Evolutionary conservation across 352 stramenopile genomes (phyloP).

Genomic region (Phytophthora chlamydospora): DNA sequence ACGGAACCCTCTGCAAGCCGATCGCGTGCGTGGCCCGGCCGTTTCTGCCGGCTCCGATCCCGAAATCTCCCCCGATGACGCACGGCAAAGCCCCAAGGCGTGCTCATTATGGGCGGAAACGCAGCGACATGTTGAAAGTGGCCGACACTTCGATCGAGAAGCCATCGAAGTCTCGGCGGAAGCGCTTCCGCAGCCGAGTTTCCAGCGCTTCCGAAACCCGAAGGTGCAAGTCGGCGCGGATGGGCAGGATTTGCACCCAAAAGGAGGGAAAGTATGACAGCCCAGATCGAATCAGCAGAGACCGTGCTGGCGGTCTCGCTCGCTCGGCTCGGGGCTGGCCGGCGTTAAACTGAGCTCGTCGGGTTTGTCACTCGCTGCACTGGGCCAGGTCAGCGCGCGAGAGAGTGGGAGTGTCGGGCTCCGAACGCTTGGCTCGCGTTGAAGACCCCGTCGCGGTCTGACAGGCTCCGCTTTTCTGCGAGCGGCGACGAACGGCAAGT

Average conservation of each 20-base stretch:
- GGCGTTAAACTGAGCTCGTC: conserved; percentile 12
- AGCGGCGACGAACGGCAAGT: no score
- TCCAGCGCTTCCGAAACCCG: conserved; percentile 10
- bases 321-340: no score
- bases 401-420: conserved; percentile 20
- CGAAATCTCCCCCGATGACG: conserved; percentile 9
- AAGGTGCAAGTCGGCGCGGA: neutral
- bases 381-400: neutral
- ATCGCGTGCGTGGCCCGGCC: conserved; percentile 15
- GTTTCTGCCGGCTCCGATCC: conserved; percentile 8
- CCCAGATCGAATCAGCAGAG: neutral
- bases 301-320: no score
- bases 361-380: conserved; percentile 22
- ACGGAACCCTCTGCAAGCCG: no score
- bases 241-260: conserved; percentile 2
- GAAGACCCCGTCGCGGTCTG: conserved; percentile 16
- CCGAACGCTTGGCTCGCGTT: conserved; percentile 13
- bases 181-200: conserved; percentile 20
- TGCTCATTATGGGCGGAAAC: conserved; percentile 6
- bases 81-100: conserved; percentile 10
- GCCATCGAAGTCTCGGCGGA: neutral
- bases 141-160: conserved; percentile 10
- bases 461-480: no score
- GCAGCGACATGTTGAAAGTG: conserved; percentile 17
- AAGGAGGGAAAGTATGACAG: conserved; percentile 4